Evolutionary conservation across 306 rosid genomes (phyloP).

Genomic region (Casuarina cunninghamiana): DNA sequence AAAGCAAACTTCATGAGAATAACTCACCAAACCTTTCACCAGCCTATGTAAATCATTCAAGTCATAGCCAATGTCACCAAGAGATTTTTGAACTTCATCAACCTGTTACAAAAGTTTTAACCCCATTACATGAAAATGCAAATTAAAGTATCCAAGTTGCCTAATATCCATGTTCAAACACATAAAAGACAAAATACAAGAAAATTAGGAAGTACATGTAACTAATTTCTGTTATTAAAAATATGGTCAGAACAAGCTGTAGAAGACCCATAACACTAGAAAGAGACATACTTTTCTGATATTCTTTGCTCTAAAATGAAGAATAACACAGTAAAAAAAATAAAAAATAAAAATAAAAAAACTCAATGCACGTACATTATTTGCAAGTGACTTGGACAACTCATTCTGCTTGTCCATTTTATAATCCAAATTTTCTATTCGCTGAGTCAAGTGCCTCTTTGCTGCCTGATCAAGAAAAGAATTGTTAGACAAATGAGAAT

Average conservation of each 20-base stretch:
- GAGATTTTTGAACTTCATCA: slow-evolving; percentile 60
- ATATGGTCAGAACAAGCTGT: background rate
- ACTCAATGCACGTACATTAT: slow-evolving; percentile 55
- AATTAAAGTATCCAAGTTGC: background rate
- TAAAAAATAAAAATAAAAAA: background rate
- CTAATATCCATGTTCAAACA: background rate
- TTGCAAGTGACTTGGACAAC: slow-evolving; percentile 59
- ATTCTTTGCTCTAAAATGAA: slow-evolving; percentile 12
- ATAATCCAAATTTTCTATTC: slow-evolving; percentile 85
- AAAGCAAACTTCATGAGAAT: slow-evolving; percentile 17
- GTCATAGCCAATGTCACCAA: slow-evolving; percentile 54
- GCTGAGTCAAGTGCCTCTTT: slow-evolving; percentile 93
- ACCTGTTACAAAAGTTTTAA: slow-evolving; percentile 58
- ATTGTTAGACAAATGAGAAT: slow-evolving; percentile 14
- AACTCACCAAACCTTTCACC: slow-evolving; percentile 79
- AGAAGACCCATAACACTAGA: background rate
- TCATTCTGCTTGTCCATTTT: slow-evolving; percentile 82
- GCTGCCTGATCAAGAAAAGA: slow-evolving; percentile 62
- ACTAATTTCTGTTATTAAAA: background rate
- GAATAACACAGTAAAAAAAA: background rate
- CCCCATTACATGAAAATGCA: slow-evolving; percentile 19
- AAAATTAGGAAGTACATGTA: background rate
- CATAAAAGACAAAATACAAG: background rate
- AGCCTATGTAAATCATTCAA: slow-evolving; percentile 52
- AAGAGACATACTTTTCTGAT: background rate